Base-by-base conservation (phyloP, 148 eudicot species). In the Linanthus parryae region DNA sequence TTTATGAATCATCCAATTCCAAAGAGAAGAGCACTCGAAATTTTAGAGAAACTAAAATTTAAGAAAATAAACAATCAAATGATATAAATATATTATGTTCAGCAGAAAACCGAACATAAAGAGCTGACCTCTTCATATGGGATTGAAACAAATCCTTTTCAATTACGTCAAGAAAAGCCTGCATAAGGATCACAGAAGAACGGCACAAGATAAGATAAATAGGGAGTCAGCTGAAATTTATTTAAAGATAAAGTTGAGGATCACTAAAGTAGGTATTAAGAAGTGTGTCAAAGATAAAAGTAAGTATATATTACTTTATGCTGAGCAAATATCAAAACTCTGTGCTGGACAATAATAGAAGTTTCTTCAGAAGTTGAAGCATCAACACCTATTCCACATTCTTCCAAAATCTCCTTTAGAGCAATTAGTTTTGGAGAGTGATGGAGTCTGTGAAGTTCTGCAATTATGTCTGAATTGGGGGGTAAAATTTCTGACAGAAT, bases 371-470 rank as follows among this genome's bases (percentile, higher is more conserved):
- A 79, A 72, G 70, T 72, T 40, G 87, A 65, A 44, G 84, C 65
- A 56, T 87, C 89, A 19, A 76, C 82, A 37, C 99, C 99, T 28
- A 94, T 82, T 40, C 99, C 99, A 76, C 99, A 94, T 64, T 94
- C 99, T 72, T 88, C 96, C 61, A 94, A 65, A 42, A 94, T 88
- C 77, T 94, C 95, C 73, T 88, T 88, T 54, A 94, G 88, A 50
- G 99, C 99, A 55, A 94, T 78, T 66, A 94, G 71, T 71, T 94
- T 94, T 11, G 99, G 99, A 69, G 99, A 94, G 64, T 94, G 99
- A 44, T 94, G 86, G 38, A 82, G 79, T 15, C 65, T 82, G 71
- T 79, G 96, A 54, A 94, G 96, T 58, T 94, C 99, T 42, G 96
- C 66, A 19, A 61, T 38, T 11, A 78, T 51, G 49, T 88, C 81